Percentiles rank a stretch among this genome's conserved stretches.
Evolutionary conservation across 2,329 filamentous ascomycete genomes (phyloP).

Genomic region (Elsinoe fawcettii): DNA sequence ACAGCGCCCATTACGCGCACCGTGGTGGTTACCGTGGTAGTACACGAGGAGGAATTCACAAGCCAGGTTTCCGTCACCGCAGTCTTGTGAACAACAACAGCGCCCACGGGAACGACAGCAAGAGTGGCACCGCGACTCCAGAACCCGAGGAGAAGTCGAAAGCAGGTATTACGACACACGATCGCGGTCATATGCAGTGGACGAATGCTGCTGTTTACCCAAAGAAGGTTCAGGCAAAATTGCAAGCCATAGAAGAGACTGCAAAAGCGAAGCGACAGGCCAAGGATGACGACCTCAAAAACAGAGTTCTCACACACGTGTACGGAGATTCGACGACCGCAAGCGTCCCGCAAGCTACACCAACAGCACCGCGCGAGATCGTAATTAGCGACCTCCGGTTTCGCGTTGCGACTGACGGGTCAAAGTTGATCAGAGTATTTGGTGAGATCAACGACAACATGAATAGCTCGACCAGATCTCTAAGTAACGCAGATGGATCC

Average conservation of each 20-base stretch:
- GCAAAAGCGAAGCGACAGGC: slow-evolving; percentile 49
- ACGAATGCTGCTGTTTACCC: slow-evolving; percentile 76
- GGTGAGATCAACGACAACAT: slow-evolving; percentile 45
- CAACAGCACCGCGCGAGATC: slow-evolving; percentile 47
- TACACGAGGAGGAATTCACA: slow-evolving; percentile 12
- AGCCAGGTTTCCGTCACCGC: slow-evolving; percentile 17
- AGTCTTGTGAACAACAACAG: slow-evolving; percentile 17
- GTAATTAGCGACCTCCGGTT: slow-evolving; percentile 66
- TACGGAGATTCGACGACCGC: slow-evolving; percentile 20
- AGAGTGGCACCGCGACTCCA: slow-evolving; percentile 13
- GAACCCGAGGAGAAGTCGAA: neutral
- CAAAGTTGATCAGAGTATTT: slow-evolving; percentile 67
- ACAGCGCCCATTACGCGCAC: neutral
- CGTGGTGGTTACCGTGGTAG: neutral
- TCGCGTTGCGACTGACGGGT: slow-evolving; percentile 64
- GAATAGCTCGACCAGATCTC: slow-evolving; percentile 5
- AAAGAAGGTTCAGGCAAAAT: slow-evolving; percentile 60
- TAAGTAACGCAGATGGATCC: slow-evolving; percentile 21
- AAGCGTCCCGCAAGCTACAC: slow-evolving; percentile 12
- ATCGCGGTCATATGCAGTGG: slow-evolving; percentile 46
- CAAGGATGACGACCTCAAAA: slow-evolving; percentile 52
- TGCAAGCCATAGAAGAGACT: slow-evolving; percentile 65
- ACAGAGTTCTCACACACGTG: slow-evolving; percentile 47
- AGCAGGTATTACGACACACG: slow-evolving; percentile 17
- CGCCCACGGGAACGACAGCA: neutral